Conservation (phyloP, 495 filamentous ascomycete genomes). For the Patellaria atrata region DNA sequence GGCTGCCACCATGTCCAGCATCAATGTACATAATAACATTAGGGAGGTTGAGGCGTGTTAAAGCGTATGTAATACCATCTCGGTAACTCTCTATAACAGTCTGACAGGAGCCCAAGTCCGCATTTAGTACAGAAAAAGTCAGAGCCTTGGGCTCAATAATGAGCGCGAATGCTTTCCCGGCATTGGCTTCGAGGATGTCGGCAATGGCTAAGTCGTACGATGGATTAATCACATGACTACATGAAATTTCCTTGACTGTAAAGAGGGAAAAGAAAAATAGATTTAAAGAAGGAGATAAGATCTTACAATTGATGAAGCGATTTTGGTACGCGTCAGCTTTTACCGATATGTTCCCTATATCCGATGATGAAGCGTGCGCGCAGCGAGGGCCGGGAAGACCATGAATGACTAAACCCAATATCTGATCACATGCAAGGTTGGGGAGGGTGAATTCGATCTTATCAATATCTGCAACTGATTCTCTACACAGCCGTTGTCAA, state of each 20-base stretch:
- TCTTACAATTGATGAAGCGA: constrained; percentile 8
- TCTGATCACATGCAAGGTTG: constrained; percentile 8
- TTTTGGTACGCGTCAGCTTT: no score
- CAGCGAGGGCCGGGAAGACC: no score
- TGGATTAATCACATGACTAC: no score
- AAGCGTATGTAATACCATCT: constrained; percentile 2
- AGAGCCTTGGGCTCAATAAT: constrained; percentile 7
- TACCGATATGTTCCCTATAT: no score
- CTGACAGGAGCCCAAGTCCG: not conserved
- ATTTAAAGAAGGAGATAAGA: not conserved
- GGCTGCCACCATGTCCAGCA: constrained; percentile 6
- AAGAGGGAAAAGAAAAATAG: not conserved
- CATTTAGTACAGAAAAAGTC: constrained; percentile 2
- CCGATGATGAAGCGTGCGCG: no score
- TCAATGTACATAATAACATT: constrained; percentile 11
- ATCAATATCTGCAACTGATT: not conserved
- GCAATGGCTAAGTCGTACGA: constrained; percentile 3
- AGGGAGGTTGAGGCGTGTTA: constrained; percentile 5
- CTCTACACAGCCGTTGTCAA: constrained; percentile 1
- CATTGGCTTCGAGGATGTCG: constrained; percentile 1
- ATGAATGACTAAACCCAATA: constrained; percentile 7
- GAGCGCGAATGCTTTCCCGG: constrained; percentile 7
- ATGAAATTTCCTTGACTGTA: no score
- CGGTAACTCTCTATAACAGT: not conserved
- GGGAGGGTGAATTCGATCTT: constrained; percentile 2